phyloP scores from a whole-genome alignment of 768 basidiomycete species.

The Jaapia argillacea region DNA sequence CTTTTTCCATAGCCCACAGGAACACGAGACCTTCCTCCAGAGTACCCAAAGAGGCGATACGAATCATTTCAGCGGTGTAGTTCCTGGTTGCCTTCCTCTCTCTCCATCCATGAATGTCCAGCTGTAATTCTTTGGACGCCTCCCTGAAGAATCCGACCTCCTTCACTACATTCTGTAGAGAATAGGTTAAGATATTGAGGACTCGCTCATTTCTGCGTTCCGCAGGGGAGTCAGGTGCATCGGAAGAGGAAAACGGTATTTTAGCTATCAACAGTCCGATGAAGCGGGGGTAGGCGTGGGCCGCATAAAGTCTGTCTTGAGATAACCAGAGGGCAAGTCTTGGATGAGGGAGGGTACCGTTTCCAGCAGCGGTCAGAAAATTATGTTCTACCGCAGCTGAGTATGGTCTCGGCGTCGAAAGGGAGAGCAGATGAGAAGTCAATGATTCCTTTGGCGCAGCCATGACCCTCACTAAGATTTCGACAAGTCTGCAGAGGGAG shows the following conservation, averaged over 20 bases:
- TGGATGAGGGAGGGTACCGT: constrained; percentile 33
- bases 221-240: constrained; percentile 20
- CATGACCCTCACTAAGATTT: background rate
- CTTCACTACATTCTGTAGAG: constrained; percentile 47
- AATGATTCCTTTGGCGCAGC: background rate
- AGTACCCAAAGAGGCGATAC: constrained; percentile 31
- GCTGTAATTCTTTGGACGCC: constrained; percentile 30
- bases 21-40: constrained; percentile 61
- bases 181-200: constrained; percentile 38
- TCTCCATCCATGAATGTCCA: constrained; percentile 38
- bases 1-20: constrained; percentile 76
- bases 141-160: constrained; percentile 53
- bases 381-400: constrained; percentile 38
- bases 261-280: constrained; percentile 54
- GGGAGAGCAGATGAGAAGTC: background rate
- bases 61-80: constrained; percentile 65
- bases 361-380: constrained; percentile 51
- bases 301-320: constrained; percentile 69
- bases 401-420: background rate
- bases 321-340: constrained; percentile 54
- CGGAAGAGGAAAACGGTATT: constrained; percentile 37
- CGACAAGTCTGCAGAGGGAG: no score
- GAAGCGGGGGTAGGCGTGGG: constrained; percentile 65
- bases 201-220: constrained; percentile 29
- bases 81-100: constrained; percentile 54